Evolutionary conservation across 78 protist species (phyloP).

Genomic region (Pelomyxa schiedti): DNA sequence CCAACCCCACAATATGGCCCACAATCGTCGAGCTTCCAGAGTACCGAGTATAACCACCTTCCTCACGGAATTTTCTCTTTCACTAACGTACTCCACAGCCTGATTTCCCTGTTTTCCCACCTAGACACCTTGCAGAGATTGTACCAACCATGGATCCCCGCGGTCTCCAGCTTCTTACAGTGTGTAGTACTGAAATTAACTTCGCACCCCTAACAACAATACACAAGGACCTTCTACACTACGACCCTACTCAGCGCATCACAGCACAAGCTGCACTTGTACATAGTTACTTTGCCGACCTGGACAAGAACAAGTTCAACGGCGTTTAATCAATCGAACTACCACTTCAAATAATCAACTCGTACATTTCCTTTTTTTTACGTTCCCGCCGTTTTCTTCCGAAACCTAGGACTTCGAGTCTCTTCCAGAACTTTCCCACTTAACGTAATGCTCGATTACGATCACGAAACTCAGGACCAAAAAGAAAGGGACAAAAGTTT

Average conservation of each 20-base stretch:
- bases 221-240: constrained; percentile 54
- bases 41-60: constrained; percentile 27
- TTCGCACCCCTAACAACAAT: background rate
- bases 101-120: constrained; percentile 26
- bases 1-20: constrained; percentile 80
- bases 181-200: background rate
- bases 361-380: no score
- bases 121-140: constrained; percentile 18
- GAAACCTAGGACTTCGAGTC: no score
- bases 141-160: constrained; percentile 32
- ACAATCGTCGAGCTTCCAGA: constrained; percentile 79
- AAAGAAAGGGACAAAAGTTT: no score
- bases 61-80: background rate
- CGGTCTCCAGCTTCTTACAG: constrained; percentile 39
- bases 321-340: no score
- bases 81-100: background rate
- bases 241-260: constrained; percentile 80
- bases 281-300: constrained; percentile 81
- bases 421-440: no score
- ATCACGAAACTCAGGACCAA: no score
- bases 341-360: no score
- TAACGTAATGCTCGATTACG: no score
- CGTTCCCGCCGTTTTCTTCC: no score
- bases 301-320: constrained; percentile 9
- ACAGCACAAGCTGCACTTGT: constrained; percentile 79